Percentiles rank a stretch among this genome's conserved stretches.
Evolutionary conservation across 2,329 filamentous ascomycete genomes (phyloP).

Genomic region (Aspergillus pseudotamarii): DNA sequence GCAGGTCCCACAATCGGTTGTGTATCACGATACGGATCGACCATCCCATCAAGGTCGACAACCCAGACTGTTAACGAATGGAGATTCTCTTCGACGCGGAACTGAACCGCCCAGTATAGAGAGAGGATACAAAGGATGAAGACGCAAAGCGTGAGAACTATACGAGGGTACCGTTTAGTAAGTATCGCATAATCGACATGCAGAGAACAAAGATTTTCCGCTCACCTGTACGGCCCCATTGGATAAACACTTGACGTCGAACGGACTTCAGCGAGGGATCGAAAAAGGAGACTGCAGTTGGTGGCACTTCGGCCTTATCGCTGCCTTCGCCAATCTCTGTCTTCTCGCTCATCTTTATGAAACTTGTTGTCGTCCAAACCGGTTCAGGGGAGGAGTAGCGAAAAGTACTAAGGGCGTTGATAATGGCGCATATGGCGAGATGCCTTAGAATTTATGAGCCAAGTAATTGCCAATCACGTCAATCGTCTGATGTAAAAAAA

Average conservation of each 20-base stretch:
- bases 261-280: conserved; percentile 28
- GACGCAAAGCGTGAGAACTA: conserved; percentile 50
- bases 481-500: not conserved
- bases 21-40: conserved; percentile 52
- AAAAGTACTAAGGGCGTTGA: not conserved
- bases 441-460: not conserved
- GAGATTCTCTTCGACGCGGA: conserved; percentile 53
- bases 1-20: conserved; percentile 58
- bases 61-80: conserved; percentile 57
- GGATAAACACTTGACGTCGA: conserved; percentile 23
- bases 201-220: not conserved
- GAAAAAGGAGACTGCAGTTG: conserved; percentile 30
- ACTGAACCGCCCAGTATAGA: conserved; percentile 64
- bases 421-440: not conserved
- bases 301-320: conserved; percentile 14
- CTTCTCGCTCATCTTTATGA: conserved; percentile 10
- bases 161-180: not conserved
- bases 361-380: not conserved
- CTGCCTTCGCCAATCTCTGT: conserved; percentile 11
- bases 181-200: not conserved
- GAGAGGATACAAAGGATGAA: conserved; percentile 62
- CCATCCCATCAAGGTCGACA: conserved; percentile 64
- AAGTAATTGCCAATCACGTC: not conserved
- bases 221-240: conserved; percentile 30
- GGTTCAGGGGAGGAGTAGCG: not conserved